These are phyloP conservation scores for Cadophora sp. DNA, from an alignment of 2,329 filamentous ascomycete genomes.

Conservation along the genomic window DNA sequence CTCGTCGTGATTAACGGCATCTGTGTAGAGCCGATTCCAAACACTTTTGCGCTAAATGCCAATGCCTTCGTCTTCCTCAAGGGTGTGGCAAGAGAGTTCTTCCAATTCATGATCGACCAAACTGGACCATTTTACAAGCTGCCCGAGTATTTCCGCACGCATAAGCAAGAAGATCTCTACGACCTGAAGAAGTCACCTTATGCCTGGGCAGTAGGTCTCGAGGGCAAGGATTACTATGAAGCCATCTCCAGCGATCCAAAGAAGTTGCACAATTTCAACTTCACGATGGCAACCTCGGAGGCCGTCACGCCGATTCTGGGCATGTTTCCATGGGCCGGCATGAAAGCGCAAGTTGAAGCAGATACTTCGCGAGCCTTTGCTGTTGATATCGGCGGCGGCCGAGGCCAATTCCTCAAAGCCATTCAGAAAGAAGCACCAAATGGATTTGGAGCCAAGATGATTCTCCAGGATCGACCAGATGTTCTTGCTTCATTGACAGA, in stretches of 20 bases:
- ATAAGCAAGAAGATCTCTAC: slow-evolving; percentile 31
- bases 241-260: slow-evolving; percentile 28
- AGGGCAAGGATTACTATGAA: slow-evolving; percentile 33
- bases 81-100: slow-evolving; percentile 28
- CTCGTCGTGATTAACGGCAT: slow-evolving; percentile 27
- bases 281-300: slow-evolving; percentile 25
- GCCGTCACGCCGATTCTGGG: slow-evolving; percentile 12
- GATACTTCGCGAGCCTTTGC: slow-evolving; percentile 23
- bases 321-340: slow-evolving; percentile 15
- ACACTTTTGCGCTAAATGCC: slow-evolving; percentile 29
- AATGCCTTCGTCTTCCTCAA: slow-evolving; percentile 29
- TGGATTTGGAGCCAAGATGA: slow-evolving; percentile 34
- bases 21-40: slow-evolving; percentile 24
- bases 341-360: slow-evolving; percentile 14
- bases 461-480: slow-evolving; percentile 40
- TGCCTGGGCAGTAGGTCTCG: slow-evolving; percentile 29
- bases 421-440: slow-evolving; percentile 27
- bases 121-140: slow-evolving; percentile 27
- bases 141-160: slow-evolving; percentile 32
- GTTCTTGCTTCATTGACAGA: slow-evolving; percentile 36
- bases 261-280: slow-evolving; percentile 25
- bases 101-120: slow-evolving; percentile 31
- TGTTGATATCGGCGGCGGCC: slow-evolving; percentile 35
- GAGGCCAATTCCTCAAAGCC: slow-evolving; percentile 27
- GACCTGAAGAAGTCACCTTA: slow-evolving; percentile 34